phyloP scores from a whole-genome alignment of 768 basidiomycete genomes.

The Mrakia gelida region DNA sequence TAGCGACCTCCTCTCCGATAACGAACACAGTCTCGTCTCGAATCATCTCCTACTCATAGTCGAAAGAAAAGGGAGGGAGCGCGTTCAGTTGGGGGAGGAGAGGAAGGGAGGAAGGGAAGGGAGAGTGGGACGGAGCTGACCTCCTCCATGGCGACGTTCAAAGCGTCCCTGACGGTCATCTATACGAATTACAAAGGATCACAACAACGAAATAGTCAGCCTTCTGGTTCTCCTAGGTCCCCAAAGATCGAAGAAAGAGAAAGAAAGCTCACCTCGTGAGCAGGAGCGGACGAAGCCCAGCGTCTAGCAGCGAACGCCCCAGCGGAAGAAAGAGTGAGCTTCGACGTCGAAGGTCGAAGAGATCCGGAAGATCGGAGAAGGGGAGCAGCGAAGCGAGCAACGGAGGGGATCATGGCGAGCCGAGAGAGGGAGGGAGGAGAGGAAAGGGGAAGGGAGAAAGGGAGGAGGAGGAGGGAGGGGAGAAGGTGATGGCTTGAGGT shows the following conservation, averaged over 20 bases:
- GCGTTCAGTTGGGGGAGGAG: slow-evolving; percentile 1
- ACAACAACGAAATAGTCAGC: neutral
- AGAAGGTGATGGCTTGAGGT: slow-evolving; percentile 7
- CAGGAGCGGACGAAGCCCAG: slow-evolving; percentile 22
- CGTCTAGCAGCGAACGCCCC: slow-evolving; percentile 27
- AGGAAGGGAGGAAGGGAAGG: neutral
- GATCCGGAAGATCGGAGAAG: slow-evolving; percentile 20
- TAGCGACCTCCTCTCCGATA: slow-evolving; percentile 94
- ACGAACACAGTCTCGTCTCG: slow-evolving; percentile 92
- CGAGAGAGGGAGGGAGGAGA: neutral
- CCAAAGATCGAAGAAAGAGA: neutral
- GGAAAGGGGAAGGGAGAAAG: neutral
- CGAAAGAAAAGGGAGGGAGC: neutral
- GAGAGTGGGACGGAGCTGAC: slow-evolving; percentile 6
- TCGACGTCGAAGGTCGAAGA: neutral
- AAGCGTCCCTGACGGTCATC: slow-evolving; percentile 90
- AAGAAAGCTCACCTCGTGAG: slow-evolving; percentile 28
- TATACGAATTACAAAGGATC: neutral
- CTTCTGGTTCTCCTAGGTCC: neutral
- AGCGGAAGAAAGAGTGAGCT: slow-evolving; percentile 16
- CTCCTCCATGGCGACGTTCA: slow-evolving; percentile 97
- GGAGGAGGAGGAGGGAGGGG: neutral
- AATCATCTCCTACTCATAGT: slow-evolving; percentile 69
- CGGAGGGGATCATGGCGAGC: slow-evolving; percentile 22
- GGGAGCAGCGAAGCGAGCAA: slow-evolving; percentile 24